Percentiles rank a stretch among this genome's conserved stretches.
These are phyloP conservation scores for Tylopilus balloui DNA, from an alignment of 768 basidiomycete genomes.

Conservation along the genomic window DNA sequence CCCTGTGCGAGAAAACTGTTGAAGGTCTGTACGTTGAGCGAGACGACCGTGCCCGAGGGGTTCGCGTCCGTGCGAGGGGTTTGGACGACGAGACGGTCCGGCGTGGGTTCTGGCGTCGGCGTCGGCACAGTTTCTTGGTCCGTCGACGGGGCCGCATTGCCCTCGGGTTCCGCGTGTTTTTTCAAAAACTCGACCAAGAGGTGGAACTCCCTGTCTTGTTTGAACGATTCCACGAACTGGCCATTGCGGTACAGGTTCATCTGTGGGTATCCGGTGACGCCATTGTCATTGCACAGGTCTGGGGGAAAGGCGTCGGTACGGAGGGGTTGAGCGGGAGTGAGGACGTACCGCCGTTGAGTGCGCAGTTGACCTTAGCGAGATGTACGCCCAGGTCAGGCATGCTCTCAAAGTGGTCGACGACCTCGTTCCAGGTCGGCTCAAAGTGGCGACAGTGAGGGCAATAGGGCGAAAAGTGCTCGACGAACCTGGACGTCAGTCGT, in stretches of 20 bases:
- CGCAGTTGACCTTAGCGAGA: slow-evolving; percentile 80
- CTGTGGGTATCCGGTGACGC: slow-evolving; percentile 68
- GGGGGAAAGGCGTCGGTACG: not conserved
- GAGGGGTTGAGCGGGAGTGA: too few species aligned
- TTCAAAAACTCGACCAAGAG: slow-evolving; percentile 54
- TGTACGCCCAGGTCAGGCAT: slow-evolving; percentile 41
- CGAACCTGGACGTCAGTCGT: slow-evolving; percentile 42
- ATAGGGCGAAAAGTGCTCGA: slow-evolving; percentile 86
- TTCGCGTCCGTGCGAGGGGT: slow-evolving; percentile 13
- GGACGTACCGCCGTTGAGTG: slow-evolving; percentile 66
- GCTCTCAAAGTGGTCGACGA: slow-evolving; percentile 50
- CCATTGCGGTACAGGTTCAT: slow-evolving; percentile 73
- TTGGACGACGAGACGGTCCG: slow-evolving; percentile 16
- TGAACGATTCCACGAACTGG: slow-evolving; percentile 52
- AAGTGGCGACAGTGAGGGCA: slow-evolving; percentile 79
- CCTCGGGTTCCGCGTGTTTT: slow-evolving; percentile 35
- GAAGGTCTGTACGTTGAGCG: slow-evolving; percentile 35
- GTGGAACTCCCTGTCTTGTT: slow-evolving; percentile 48
- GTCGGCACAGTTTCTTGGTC: slow-evolving; percentile 3
- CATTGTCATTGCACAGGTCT: slow-evolving; percentile 80
- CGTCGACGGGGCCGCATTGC: slow-evolving; percentile 3
- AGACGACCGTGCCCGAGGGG: slow-evolving; percentile 24
- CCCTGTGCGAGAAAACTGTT: slow-evolving; percentile 39
- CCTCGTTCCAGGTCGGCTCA: slow-evolving; percentile 74
- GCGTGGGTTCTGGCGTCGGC: slow-evolving; percentile 1